These are phyloP conservation scores for Bolboschoenoplectus hybrid DNA, from an alignment of 202 grass and related monocot species.

Conservation along the genomic window DNA sequence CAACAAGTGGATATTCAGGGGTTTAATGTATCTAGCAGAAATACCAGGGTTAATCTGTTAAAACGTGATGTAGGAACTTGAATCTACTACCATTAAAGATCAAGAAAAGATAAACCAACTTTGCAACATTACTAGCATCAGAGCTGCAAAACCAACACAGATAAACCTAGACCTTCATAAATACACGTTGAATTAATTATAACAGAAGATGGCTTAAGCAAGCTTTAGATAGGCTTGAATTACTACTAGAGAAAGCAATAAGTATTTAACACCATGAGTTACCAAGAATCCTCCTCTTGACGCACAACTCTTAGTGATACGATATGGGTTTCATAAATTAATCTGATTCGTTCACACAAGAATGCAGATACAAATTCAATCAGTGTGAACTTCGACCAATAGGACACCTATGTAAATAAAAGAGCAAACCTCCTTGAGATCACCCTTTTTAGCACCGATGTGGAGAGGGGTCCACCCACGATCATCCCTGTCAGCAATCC, in stretches of 20 bases:
- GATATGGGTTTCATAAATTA: neutral
- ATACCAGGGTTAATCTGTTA: neutral
- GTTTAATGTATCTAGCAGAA: neutral
- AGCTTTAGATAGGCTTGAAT: neutral
- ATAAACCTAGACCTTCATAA: constrained; percentile 10
- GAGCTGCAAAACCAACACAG: neutral
- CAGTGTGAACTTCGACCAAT: neutral
- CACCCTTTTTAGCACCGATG: constrained; percentile 75
- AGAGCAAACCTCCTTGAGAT: constrained; percentile 74
- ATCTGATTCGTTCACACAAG: neutral
- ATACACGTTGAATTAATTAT: neutral
- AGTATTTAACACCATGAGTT: neutral
- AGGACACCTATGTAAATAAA: neutral
- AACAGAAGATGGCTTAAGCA: neutral
- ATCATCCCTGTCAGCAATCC: constrained; percentile 58
- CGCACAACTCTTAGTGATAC: neutral
- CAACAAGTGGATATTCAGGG: neutral
- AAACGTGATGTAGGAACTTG: neutral
- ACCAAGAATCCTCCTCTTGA: neutral
- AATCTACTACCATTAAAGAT: neutral
- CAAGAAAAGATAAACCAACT: neutral
- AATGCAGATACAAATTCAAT: neutral
- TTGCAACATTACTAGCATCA: neutral
- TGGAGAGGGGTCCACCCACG: constrained; percentile 85
- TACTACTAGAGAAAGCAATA: neutral